Evolutionary conservation across 2,329 filamentous ascomycete species (phyloP).

Genomic region (Phialemonium atrogriseum): DNA sequence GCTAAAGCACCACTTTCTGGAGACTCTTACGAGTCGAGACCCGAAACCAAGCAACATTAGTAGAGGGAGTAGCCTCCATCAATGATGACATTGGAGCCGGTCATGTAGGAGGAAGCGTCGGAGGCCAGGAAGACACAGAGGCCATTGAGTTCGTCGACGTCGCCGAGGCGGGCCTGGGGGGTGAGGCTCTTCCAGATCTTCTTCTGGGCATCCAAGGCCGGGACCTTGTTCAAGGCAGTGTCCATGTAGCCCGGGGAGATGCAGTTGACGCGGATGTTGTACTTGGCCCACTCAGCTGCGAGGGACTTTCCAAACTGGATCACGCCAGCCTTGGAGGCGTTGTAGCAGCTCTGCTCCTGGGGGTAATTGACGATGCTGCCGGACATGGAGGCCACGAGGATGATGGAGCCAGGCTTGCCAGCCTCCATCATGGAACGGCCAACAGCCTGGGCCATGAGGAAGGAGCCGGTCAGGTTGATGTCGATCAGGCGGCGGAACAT

Average conservation of each 20-base stretch:
- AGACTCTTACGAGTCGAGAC: no score
- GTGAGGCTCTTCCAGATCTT: constrained; percentile 70
- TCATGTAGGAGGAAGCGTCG: constrained; percentile 69
- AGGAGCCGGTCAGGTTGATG: constrained; percentile 74
- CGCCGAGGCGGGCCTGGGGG: constrained; percentile 64
- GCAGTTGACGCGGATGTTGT: constrained; percentile 74
- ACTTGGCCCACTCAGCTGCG: constrained; percentile 76
- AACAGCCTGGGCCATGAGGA: constrained; percentile 68
- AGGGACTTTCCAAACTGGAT: constrained; percentile 73
- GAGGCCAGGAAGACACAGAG: constrained; percentile 69
- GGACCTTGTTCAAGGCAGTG: constrained; percentile 71
- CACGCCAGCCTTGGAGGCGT: constrained; percentile 74
- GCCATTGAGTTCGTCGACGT: constrained; percentile 69
- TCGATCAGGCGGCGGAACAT: constrained; percentile 75
- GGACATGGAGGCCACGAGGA: constrained; percentile 74
- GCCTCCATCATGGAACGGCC: constrained; percentile 66
- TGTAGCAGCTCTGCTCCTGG: constrained; percentile 77
- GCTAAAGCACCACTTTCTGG: constrained; percentile 1
- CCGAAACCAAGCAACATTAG: no score
- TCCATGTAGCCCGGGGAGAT: constrained; percentile 85
- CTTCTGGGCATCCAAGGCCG: constrained; percentile 72
- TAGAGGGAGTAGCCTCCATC: constrained; percentile 63
- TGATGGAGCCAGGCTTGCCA: constrained; percentile 61
- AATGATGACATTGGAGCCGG: constrained; percentile 63
- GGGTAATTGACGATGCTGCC: constrained; percentile 81